A percentile compares a stretch with the other conserved stretches of the same genome.
Evolutionary conservation across 2,329 filamentous ascomycete genomes (phyloP).

Genomic region (Septoria linicola): DNA sequence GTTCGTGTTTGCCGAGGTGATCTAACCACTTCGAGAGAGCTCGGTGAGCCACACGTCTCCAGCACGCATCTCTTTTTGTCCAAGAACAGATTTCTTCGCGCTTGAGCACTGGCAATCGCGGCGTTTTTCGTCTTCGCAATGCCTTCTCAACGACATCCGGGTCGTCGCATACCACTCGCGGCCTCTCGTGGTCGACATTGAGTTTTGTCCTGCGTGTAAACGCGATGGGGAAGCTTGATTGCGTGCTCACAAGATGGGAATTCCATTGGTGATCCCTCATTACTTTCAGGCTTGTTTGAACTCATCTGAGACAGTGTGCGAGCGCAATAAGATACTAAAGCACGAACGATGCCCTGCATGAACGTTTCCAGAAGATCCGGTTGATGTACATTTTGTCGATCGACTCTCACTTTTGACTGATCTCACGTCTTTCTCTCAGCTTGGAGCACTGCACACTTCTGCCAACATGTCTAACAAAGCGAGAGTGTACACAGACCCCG

Average conservation of each 20-base stretch:
- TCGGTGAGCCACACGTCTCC: too few species aligned
- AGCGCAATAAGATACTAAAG: slow-evolving; percentile 3
- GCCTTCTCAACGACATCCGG: background rate
- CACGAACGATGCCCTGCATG: slow-evolving; percentile 5
- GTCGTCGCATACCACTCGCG: slow-evolving; percentile 12
- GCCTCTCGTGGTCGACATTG: slow-evolving; percentile 1
- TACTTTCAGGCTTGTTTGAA: background rate
- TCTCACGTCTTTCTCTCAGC: background rate
- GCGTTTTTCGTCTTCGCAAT: background rate
- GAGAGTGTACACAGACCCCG: slow-evolving; percentile 31
- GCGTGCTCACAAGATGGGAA: slow-evolving; percentile 13
- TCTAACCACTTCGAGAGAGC: too few species aligned
- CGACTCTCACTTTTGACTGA: background rate
- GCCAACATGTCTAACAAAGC: slow-evolving; percentile 13
- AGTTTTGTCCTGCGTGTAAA: slow-evolving; percentile 10
- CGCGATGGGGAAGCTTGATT: slow-evolving; percentile 18
- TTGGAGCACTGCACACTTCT: background rate
- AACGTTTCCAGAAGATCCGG: background rate
- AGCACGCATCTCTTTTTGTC: background rate
- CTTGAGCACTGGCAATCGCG: slow-evolving; percentile 11
- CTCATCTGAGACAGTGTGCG: background rate
- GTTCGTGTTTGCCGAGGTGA: too few species aligned
- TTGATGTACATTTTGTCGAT: background rate
- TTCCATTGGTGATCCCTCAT: slow-evolving; percentile 7
- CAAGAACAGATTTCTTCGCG: background rate